Evolutionary conservation across 495 filamentous ascomycete species (phyloP).

Genomic region (Rhypophila decipiens): DNA sequence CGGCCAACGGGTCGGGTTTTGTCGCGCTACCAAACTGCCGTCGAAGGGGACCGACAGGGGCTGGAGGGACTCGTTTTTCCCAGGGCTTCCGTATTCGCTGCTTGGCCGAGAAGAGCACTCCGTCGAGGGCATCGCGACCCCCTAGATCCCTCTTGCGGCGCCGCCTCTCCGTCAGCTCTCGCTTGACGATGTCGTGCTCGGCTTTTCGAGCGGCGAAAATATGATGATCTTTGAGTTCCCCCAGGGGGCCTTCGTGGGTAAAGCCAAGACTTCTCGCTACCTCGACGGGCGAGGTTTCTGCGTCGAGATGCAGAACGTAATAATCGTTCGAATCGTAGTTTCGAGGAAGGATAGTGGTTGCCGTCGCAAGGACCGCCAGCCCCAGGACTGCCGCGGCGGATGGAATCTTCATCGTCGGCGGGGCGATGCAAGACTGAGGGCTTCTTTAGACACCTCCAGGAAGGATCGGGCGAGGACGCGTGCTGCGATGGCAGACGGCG

Average conservation of each 20-base stretch:
- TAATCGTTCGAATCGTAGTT: slow-evolving; percentile 75
- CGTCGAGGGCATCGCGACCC: slow-evolving; percentile 57
- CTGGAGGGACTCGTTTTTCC: slow-evolving; percentile 65
- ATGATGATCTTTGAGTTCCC: slow-evolving; percentile 75
- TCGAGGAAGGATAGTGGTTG: slow-evolving; percentile 18
- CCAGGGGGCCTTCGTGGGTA: slow-evolving; percentile 75
- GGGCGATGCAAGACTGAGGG: slow-evolving; percentile 8
- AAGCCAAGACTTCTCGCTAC: slow-evolving; percentile 70
- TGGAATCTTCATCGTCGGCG: slow-evolving; percentile 36
- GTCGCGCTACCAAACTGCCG: slow-evolving; percentile 7
- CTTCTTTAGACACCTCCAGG: slow-evolving; percentile 2
- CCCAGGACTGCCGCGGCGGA: slow-evolving; percentile 29
- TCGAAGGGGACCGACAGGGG: slow-evolving; percentile 8
- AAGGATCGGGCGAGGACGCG: not conserved
- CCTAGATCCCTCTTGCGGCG: slow-evolving; percentile 52
- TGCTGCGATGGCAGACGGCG: not conserved
- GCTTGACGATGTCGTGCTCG: slow-evolving; percentile 55
- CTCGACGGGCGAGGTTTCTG: slow-evolving; percentile 56
- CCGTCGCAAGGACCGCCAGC: slow-evolving; percentile 38
- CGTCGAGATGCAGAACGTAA: slow-evolving; percentile 78
- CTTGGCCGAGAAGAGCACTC: slow-evolving; percentile 75
- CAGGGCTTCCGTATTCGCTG: slow-evolving; percentile 63
- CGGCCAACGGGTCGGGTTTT: slow-evolving; percentile 38
- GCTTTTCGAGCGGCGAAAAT: slow-evolving; percentile 68
- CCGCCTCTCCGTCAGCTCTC: slow-evolving; percentile 51